Base-by-base conservation (phyloP, 2,329 filamentous ascomycete species). In the Phyllosticta capitalensis region DNA sequence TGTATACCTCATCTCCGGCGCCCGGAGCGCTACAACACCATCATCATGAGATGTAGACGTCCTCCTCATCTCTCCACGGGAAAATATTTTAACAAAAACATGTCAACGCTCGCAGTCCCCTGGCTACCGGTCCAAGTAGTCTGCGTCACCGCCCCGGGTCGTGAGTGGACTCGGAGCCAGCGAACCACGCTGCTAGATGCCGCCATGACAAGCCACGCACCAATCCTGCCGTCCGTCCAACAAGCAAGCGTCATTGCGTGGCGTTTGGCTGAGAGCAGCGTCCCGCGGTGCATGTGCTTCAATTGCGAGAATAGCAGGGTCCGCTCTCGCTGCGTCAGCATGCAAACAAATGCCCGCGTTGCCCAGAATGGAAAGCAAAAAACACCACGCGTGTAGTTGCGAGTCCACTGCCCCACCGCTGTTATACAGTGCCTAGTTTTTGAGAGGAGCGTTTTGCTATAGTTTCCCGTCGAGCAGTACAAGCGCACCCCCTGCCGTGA, bases 311-410 rank as follows among this genome's bases (percentile, higher is more conserved):
- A 33, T n/a, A 14, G 48, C 55, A 45, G 50, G 50, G 50, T 20
- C 38, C 26, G 17, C 55, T 20, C 48, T 28, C 30, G 50, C 51
- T 33, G 49, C 55, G 50, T 52, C 22, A 38, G 53, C 45, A 52
- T 54, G 56, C 53, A 58, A 54, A 51, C 38, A 45, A 45, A 45
- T n/a, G 38, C 38, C 38, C 38, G 38, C 38, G 14, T 53, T 54
- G 30, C 56, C 56, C 56, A 50, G 48, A 58, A 26, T 30, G 56
- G 56, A 51, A 54, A 17, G 48, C 55, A 28, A 38, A 45, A 57
- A 57, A 28, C 48, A 45, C 28, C 45, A 38, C 49, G 38, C 45
- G 55, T 28, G 52, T 28, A 50, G 24, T 26, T 26, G 24, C 24
- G 24, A 26, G 24, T 26, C 24, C 24, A 7, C 24, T 26, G 24